Base-by-base conservation (phyloP, 805 yeast species). In the Suhomyces tanzawaensis region DNA sequence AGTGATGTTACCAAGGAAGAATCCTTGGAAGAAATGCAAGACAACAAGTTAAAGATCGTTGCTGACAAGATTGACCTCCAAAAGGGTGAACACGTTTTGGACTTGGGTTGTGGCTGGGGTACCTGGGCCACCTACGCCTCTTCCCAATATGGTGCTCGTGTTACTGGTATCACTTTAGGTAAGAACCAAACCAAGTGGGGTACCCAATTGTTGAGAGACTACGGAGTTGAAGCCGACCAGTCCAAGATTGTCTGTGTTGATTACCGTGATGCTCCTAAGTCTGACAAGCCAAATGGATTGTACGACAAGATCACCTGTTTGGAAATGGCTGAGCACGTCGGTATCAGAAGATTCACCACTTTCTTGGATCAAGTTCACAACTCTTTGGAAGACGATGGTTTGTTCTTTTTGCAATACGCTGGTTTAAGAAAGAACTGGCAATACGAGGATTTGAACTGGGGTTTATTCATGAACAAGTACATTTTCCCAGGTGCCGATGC, bases 401-500 rank as follows among this genome's bases (percentile, higher is more conserved):
- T 85, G 39, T 87, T 88, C 74, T 83, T 74, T 61, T 72, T 88
- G 60, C 96, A 88, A 70, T 84, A 83, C 57, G 90, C 96, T 36
- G 96, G 96, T 38, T 69, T 88, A 54, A 81, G 96, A 71, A 89
- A 88, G 70, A 72, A 76, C 42, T 88, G 96, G 96, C 96, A 88
- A 70, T 88, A 86, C 66, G 96, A 88, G 70, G 96, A 88, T 64
- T 75, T 88, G 56, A 73, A 80, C 64, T 88, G 96, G 96, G 96
- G 96, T 53, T 72, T 89, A 60, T 88, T 88, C 67, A 89, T 88
- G 96, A 88, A 89, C 79, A 88, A 86, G 73, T 88, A 86, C 67
- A 83, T 88, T 60, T 88, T 88, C 87, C 96, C 96, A 30, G 96
- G 96, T 66, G 96, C 96, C 36, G 96, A 88, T 69, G 96, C 96